These are phyloP conservation scores for Dendrocalamus latiflorus DNA, from an alignment of 202 grass and related monocot genomes.

Conservation along the genomic window DNA sequence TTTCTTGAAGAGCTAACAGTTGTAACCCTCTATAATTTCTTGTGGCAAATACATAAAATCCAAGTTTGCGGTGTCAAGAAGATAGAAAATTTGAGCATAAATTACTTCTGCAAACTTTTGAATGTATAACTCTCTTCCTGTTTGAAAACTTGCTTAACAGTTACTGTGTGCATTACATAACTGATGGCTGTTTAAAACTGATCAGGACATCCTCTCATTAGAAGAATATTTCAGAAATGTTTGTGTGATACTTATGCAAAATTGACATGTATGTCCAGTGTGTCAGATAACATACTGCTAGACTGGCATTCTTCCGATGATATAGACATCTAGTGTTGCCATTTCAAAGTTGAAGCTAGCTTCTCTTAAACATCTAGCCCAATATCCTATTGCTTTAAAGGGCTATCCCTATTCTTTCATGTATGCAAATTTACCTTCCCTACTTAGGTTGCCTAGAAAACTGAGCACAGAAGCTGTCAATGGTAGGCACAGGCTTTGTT, in stretches of 20 bases:
- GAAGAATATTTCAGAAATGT: neutral
- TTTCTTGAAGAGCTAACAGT: neutral
- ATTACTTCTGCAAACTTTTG: neutral
- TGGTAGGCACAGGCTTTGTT: neutral
- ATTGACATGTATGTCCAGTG: neutral
- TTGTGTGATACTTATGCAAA: neutral
- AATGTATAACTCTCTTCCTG: neutral
- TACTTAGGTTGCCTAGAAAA: constrained; percentile 4
- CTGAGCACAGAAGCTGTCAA: neutral
- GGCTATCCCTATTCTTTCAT: neutral
- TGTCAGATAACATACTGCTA: neutral
- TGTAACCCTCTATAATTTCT: constrained; percentile 2
- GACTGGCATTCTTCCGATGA: neutral
- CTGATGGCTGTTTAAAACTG: neutral
- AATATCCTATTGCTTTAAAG: neutral
- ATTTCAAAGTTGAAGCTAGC: neutral
- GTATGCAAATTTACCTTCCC: neutral
- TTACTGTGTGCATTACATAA: neutral
- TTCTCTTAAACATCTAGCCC: neutral
- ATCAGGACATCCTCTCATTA: no score
- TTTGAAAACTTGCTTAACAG: neutral
- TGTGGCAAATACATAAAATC: constrained; percentile 5
- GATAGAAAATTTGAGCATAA: neutral
- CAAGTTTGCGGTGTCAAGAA: constrained; percentile 10
- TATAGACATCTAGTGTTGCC: no score